Evolutionary conservation across 768 basidiomycete genomes (phyloP).

Genomic region (Tylopilus rubrobrunneus): DNA sequence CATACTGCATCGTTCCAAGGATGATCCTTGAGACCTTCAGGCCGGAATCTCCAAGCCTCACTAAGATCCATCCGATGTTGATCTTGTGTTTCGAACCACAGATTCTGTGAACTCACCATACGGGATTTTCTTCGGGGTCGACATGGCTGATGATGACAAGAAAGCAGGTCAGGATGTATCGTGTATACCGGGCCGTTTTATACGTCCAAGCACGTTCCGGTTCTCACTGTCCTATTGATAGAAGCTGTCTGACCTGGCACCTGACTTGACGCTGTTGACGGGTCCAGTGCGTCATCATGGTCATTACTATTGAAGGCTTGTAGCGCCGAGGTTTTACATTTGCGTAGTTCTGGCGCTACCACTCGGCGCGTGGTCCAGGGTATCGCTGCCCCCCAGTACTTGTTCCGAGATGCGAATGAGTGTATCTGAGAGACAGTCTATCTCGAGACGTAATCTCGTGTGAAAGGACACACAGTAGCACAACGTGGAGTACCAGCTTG

Average conservation of each 20-base stretch:
- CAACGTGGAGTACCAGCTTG: neutral
- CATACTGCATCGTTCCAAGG: conserved; percentile 48
- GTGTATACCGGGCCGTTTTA: neutral
- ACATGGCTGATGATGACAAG: conserved; percentile 13
- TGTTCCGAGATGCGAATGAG: neutral
- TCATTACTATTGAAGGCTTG: neutral
- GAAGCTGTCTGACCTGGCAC: neutral
- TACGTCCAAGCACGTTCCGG: neutral
- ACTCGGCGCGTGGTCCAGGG: no score
- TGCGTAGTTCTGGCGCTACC: no score
- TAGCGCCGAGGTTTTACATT: neutral
- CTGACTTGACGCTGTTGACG: neutral
- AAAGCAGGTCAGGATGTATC: neutral
- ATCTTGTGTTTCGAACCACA: neutral
- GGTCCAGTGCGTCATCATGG: no score
- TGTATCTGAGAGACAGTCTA: neutral
- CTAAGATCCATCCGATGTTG: conserved; percentile 17
- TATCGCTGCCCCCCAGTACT: no score
- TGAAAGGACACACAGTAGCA: conserved; percentile 3
- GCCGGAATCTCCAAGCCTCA: conserved; percentile 45
- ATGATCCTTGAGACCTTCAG: conserved; percentile 49
- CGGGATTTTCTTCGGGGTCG: conserved; percentile 25
- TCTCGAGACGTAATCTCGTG: conserved; percentile 13
- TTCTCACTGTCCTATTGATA: conserved; percentile 22
- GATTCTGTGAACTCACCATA: conserved; percentile 27